Evolutionary conservation across 257 asterid genomes (phyloP), one percentile per base, ranked within the genome.

Genomic region (Solanum appendiculatum): DNA sequence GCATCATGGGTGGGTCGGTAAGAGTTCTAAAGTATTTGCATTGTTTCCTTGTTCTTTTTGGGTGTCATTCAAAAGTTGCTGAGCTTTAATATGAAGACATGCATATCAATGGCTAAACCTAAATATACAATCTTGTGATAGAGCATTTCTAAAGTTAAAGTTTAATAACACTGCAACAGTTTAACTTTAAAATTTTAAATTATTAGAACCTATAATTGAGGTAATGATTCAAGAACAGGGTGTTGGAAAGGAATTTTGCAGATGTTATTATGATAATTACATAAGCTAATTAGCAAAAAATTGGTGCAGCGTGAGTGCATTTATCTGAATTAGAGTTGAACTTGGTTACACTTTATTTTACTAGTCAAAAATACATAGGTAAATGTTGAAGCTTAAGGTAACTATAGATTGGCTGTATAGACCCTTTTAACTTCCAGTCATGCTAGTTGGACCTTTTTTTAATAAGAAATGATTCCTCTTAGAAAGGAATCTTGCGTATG

Each of bases 1-100:
- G 92, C 99, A 97, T 95, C 99, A 98, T 72, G 99, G 99, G 31
- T 97, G 99, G 99, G 99, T 97, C 74, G 99, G 99, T 97, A 90
- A 90, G 99, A 83, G 89, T 63, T 87, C 66, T 89, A 31, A 14
- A 15, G 42, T 23, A 69, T 69, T 69, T 16, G n/a, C 77, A 69
- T 16, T 31, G 77, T 3, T 31, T 69, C 42, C 54, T 68, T 29
- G 31, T 83, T 60, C 56, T 23, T 80, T 48, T 80, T 46, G 54
- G 9, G 20, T 80, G 39, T 46, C 66, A 40, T 36, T 31, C n/a
- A 69, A 69, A 69, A 25, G 37, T 66, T 66, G 40, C 39, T 14
- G 77, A 69, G 42, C 40, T 33, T 69, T 69, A 33, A 48, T n/a
- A n/a, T n/a, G n/a, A n/a, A n/a, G n/a, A n/a, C n/a, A n/a, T n/a